Base-by-base conservation (phyloP, 768 basidiomycete genomes). In the Saitozyma sp. region DNA sequence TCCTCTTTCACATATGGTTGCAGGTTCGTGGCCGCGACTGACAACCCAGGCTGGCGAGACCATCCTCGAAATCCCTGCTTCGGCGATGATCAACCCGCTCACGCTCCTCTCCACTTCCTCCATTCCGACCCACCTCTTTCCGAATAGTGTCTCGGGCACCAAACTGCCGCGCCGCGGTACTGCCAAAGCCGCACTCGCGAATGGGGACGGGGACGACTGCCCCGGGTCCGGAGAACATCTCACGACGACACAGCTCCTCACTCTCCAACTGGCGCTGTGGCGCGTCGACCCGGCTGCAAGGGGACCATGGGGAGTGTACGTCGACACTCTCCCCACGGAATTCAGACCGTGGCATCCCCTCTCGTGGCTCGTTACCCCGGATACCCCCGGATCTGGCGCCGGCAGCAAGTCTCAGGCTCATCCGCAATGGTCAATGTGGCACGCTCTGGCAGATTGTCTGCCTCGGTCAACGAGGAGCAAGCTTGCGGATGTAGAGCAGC, bases 321-420 rank as follows among this genome's bases (percentile, higher is more conserved):
- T 96, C 51, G 86, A 88, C 0, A 83, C 86, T 1, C 80, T 97
- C 37, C 95, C 95, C 2, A 75, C 76, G 58, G 79, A 86, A 38
- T 94, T 98, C 76, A 83, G 83, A 48, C 82, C 82, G 29, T 79
- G 78, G 74, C 92, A 96, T 80, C 95, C 94, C 6, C 81, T 96
- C n/a, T 84, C 87, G 17, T 92, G 90, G 91, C 16, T 62, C 37
- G 41, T 62, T 0, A 51, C 29, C 42, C 46, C 61, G 13, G 13
- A 41, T 8, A 49, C 41, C n/a, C 16, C 46, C 11, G 42, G 37
- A 29, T 29, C 29, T 29, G 29, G 29, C 5, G 29, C 29, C 29
- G 29, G 29, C 29, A 29, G 29, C 29, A 29, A 29, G 29, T 29
- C 29, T 5, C 29, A 29, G 29, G 29, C 29, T 29, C 29, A 29